Percentiles rank a stretch among this genome's conserved stretches.
Evolutionary conservation across 2,329 filamentous ascomycete genomes (phyloP).

Genomic region (Shiraia sp.): DNA sequence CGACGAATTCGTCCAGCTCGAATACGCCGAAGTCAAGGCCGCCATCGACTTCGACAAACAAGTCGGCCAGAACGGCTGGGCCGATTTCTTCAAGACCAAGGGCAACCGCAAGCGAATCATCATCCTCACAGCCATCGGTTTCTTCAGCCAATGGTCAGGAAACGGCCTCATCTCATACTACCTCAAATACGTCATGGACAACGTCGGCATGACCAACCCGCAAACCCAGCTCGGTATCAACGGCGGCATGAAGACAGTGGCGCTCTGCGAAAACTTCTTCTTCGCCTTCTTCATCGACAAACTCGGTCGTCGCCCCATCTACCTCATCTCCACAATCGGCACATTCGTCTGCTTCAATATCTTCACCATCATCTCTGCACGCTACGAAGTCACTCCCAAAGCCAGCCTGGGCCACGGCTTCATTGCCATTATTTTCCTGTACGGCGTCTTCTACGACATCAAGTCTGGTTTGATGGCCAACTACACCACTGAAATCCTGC

Average conservation of each 20-base stretch:
- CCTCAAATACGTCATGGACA: conserved; percentile 41
- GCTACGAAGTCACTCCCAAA: conserved; percentile 8
- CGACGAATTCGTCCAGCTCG: conserved; percentile 15
- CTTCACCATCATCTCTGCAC: conserved; percentile 44
- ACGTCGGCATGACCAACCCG: conserved; percentile 43
- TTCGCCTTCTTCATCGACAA: conserved; percentile 40
- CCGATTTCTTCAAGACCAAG: conserved; percentile 31
- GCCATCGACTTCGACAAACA: conserved; percentile 25
- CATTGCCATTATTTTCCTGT: conserved; percentile 14
- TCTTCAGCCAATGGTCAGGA: conserved; percentile 47
- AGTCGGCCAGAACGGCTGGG: conserved; percentile 4
- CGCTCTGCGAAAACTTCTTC: conserved; percentile 39
- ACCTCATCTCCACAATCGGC: conserved; percentile 47
- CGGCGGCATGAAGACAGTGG: conserved; percentile 45
- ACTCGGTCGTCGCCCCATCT: conserved; percentile 49
- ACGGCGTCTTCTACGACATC: conserved; percentile 15
- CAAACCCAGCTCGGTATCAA: conserved; percentile 46
- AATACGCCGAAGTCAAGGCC: conserved; percentile 18
- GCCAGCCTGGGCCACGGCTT: conserved; percentile 7
- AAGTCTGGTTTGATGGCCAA: conserved; percentile 17
- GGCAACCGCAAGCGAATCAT: conserved; percentile 46
- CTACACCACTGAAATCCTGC: conserved; percentile 40
- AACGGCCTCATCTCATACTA: conserved; percentile 47
- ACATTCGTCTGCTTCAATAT: conserved; percentile 50
- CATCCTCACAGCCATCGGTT: conserved; percentile 44